A percentile compares a stretch with the other conserved stretches of the same genome.
Evolutionary conservation across 306 rosid species (phyloP).

Genomic region (Trifolium repens): DNA sequence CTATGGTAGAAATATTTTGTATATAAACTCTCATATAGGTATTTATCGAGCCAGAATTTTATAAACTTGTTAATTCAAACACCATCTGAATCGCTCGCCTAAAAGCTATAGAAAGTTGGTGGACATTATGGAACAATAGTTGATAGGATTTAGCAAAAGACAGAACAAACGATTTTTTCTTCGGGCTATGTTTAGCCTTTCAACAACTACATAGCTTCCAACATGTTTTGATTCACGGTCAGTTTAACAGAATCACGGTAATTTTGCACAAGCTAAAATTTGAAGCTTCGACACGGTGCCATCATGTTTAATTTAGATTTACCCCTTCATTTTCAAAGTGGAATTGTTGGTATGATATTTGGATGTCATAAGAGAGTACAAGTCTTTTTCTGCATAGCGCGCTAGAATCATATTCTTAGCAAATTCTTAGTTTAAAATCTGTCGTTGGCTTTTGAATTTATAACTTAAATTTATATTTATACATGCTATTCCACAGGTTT

Average conservation of each 20-base stretch:
- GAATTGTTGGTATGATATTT: conserved; percentile 15
- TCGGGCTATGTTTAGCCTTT: background rate
- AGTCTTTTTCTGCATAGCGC: background rate
- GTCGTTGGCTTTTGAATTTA: background rate
- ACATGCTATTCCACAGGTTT: conserved; percentile 63
- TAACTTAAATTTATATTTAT: background rate
- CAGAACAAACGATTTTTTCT: background rate
- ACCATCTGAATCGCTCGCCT: background rate
- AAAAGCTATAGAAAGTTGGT: background rate
- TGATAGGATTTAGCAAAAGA: background rate
- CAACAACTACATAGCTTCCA: background rate
- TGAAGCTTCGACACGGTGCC: background rate
- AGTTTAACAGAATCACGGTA: background rate
- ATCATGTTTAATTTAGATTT: background rate
- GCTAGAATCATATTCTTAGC: background rate
- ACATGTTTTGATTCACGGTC: background rate
- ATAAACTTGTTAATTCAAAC: too few relatives aligned
- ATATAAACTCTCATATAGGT: background rate
- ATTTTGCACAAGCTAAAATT: background rate
- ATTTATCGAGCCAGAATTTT: too few relatives aligned
- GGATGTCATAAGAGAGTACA: background rate
- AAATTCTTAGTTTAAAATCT: background rate
- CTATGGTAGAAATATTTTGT: background rate
- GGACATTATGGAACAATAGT: conserved; percentile 1
- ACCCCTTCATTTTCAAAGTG: conserved; percentile 4